These are phyloP conservation scores for Shiraia bambusicola DNA, from an alignment of 2,329 filamentous ascomycete genomes.

Conservation along the genomic window DNA sequence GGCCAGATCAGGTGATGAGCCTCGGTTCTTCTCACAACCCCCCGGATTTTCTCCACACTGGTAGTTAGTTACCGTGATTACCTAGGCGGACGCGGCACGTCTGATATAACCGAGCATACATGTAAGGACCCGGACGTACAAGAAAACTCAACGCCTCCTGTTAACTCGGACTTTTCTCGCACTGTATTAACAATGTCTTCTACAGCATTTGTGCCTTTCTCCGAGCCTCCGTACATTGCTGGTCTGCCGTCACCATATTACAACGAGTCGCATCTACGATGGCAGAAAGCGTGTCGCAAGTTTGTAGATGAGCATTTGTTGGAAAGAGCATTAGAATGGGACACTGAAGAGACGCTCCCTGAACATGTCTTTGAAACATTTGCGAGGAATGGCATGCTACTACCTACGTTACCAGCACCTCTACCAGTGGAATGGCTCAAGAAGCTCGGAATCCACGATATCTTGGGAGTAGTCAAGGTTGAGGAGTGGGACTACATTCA, in stretches of 20 bases:
- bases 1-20: no score
- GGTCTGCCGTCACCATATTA: slow-evolving; percentile 73
- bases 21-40: no score
- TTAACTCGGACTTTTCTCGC: no score
- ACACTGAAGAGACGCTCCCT: slow-evolving; percentile 64
- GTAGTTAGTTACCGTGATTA: no score
- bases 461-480: slow-evolving; percentile 65
- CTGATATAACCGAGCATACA: no score
- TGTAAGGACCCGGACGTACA: no score
- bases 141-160: no score
- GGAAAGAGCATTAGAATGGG: slow-evolving; percentile 68
- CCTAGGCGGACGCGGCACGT: no score
- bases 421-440: slow-evolving; percentile 69
- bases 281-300: slow-evolving; percentile 67
- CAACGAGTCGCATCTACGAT: slow-evolving; percentile 63
- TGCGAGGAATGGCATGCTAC: slow-evolving; percentile 65
- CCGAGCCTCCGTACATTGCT: slow-evolving; percentile 70
- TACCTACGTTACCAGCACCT: slow-evolving; percentile 70
- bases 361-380: slow-evolving; percentile 66
- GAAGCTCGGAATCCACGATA: slow-evolving; percentile 64
- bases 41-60: no score
- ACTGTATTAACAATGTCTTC: slow-evolving; percentile 28
- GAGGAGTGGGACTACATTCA: slow-evolving; percentile 76
- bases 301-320: slow-evolving; percentile 67
- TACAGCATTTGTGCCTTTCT: slow-evolving; percentile 60